Conservation (phyloP, 148 eudicot genomes). For the Rhododendron simsii region DNA sequence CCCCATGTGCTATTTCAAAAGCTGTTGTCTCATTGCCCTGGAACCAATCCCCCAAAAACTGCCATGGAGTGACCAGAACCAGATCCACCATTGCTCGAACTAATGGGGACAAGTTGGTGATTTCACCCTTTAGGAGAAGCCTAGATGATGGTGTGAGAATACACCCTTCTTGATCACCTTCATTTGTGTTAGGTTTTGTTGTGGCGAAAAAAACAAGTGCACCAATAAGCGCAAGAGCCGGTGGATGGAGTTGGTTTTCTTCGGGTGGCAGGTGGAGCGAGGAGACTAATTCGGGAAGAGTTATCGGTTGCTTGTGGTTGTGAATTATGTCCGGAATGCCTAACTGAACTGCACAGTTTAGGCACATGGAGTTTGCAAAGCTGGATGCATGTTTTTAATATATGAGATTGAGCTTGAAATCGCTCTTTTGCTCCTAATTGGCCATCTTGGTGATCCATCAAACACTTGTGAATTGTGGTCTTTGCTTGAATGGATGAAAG, state of each 20-base stretch:
- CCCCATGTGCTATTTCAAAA: constrained; percentile 1
- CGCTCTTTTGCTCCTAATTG: background rate
- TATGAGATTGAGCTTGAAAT: constrained; percentile 5
- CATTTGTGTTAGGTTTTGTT: background rate
- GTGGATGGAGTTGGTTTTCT: background rate
- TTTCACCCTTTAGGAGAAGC: background rate
- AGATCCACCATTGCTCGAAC: background rate
- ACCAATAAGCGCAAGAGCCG: background rate
- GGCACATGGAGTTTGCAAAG: background rate
- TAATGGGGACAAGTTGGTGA: background rate
- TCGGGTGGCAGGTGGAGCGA: background rate
- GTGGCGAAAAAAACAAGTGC: background rate
- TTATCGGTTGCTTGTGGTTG: constrained; percentile 1
- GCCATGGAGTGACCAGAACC: background rate
- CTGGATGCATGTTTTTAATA: background rate
- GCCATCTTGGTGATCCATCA: background rate
- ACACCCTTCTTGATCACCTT: background rate
- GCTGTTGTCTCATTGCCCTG: background rate
- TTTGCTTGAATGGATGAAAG: no score
- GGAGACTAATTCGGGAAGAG: background rate
- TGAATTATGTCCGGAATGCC: constrained; percentile 10
- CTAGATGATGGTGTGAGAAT: constrained; percentile 6
- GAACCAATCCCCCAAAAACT: constrained; percentile 2
- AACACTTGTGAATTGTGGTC: background rate
- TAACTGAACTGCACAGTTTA: background rate